These are phyloP conservation scores for Termitomyces titanicus DNA, from an alignment of 768 basidiomycete species.

Conservation along the genomic window DNA sequence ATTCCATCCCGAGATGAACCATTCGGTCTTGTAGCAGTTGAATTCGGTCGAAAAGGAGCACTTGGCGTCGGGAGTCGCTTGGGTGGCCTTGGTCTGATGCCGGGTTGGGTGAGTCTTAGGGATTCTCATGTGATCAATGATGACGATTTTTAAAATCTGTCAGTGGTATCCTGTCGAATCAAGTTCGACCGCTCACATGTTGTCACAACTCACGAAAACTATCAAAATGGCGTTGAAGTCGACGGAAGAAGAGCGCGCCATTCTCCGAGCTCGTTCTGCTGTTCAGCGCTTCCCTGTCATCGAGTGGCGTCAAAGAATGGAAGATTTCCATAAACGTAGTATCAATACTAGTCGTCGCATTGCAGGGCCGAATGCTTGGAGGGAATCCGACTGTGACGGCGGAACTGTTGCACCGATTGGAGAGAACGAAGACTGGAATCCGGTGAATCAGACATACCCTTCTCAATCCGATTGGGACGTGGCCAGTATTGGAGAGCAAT, in stretches of 20 bases:
- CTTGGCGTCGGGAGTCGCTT: constrained; percentile 92
- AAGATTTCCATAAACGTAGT: constrained; percentile 90
- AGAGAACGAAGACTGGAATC: constrained; percentile 80
- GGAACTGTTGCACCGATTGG: constrained; percentile 45
- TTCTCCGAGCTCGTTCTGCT: constrained; percentile 90
- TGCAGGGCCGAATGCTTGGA: constrained; percentile 77
- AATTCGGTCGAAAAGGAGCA: constrained; percentile 95
- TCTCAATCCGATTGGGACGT: constrained; percentile 76
- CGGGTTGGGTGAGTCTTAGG: constrained; percentile 78
- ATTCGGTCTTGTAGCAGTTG: constrained; percentile 93
- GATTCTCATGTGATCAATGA: not conserved
- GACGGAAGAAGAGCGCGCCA: constrained; percentile 84
- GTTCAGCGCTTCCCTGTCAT: constrained; percentile 97
- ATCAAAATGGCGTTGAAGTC: constrained; percentile 94
- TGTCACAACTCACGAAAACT: constrained; percentile 91
- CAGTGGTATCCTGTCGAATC: constrained; percentile 99
- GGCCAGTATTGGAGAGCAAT: constrained; percentile 48
- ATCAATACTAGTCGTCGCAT: constrained; percentile 65
- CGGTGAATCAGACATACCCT: constrained; percentile 59
- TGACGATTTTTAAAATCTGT: not conserved
- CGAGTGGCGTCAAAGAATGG: constrained; percentile 94
- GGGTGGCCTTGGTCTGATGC: constrained; percentile 95
- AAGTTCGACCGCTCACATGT: constrained; percentile 87
- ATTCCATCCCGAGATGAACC: constrained; percentile 97
- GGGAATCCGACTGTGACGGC: constrained; percentile 62